phyloP scores from a whole-genome alignment of 2,329 filamentous ascomycete species.

The Talaromyces sp. region DNA sequence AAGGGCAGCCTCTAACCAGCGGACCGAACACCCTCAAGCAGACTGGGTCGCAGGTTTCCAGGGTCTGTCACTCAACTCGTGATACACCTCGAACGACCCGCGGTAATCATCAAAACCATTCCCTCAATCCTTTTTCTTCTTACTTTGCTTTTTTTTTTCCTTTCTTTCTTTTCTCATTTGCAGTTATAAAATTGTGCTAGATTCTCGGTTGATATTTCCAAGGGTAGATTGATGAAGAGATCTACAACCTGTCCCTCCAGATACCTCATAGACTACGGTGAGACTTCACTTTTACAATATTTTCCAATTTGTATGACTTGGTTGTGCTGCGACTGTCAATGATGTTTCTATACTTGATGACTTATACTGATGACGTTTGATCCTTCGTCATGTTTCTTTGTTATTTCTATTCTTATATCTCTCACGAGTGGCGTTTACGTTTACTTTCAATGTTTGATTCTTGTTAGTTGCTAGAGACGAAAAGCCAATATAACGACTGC shows the following conservation, averaged over 20 bases:
- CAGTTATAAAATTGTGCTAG: slow-evolving; percentile 22
- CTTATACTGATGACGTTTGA: slow-evolving; percentile 3
- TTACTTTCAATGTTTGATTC: not conserved
- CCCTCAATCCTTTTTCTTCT: slow-evolving; percentile 1
- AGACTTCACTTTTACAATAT: slow-evolving; percentile 26
- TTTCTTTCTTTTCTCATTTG: not conserved
- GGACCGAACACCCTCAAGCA: slow-evolving; percentile 38
- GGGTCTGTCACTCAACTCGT: slow-evolving; percentile 68
- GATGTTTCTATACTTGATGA: slow-evolving; percentile 11
- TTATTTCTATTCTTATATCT: not conserved
- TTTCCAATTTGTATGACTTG: slow-evolving; percentile 19
- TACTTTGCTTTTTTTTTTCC: slow-evolving; percentile 6
- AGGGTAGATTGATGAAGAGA: slow-evolving; percentile 28
- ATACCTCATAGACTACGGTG: slow-evolving; percentile 33
- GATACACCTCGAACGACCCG: not conserved
- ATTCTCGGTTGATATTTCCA: slow-evolving; percentile 25
- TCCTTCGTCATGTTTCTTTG: not conserved
- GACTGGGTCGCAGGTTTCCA: slow-evolving; percentile 68
- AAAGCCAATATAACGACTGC: not conserved
- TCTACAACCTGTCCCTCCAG: slow-evolving; percentile 31
- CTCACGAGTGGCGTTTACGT: not conserved
- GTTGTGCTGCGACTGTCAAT: slow-evolving; percentile 6
- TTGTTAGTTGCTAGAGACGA: not conserved
- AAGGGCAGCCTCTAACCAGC: slow-evolving; percentile 13
- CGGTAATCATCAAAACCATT: slow-evolving; percentile 4